A percentile compares a stretch with the other conserved stretches of the same genome.
phyloP scores from a whole-genome alignment of 148 eudicot genomes.

The Dianthus caryophyllus region DNA sequence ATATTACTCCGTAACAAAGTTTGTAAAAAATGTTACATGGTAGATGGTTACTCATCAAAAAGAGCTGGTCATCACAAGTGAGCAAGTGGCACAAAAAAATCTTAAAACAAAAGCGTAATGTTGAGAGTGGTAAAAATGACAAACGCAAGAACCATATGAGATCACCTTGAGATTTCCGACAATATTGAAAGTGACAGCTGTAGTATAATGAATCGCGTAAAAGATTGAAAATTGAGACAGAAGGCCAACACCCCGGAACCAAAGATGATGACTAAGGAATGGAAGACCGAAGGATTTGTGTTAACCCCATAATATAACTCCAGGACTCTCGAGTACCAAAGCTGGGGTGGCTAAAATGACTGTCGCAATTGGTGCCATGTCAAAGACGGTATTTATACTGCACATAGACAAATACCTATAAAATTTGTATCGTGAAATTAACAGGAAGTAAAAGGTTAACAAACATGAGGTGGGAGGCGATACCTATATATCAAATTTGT shows the following conservation, averaged over 20 bases:
- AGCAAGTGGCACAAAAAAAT: neutral
- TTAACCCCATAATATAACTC: slow-evolving; percentile 68
- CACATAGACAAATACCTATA: slow-evolving; percentile 3
- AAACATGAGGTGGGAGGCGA: neutral
- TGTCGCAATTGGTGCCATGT: slow-evolving; percentile 98
- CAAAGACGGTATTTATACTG: slow-evolving; percentile 93
- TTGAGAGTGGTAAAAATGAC: neutral
- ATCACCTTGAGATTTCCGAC: slow-evolving; percentile 96
- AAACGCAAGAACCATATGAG: neutral
- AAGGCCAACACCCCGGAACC: slow-evolving; percentile 88
- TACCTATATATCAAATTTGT: slow-evolving; percentile 99
- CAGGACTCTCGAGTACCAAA: slow-evolving; percentile 76
- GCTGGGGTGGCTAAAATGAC: slow-evolving; percentile 85
- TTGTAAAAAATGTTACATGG: too few species aligned
- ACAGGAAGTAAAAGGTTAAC: neutral
- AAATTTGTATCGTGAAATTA: neutral
- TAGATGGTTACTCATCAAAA: neutral
- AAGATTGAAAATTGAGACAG: slow-evolving; percentile 93
- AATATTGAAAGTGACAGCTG: slow-evolving; percentile 95
- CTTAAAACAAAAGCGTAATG: neutral
- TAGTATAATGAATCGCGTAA: slow-evolving; percentile 91
- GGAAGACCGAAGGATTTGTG: slow-evolving; percentile 41
- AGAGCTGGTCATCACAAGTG: neutral
- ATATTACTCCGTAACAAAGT: too few species aligned
- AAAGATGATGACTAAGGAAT: slow-evolving; percentile 61